phyloP scores from a whole-genome alignment of 306 rosid genomes.

The Albizia julibrissin region DNA sequence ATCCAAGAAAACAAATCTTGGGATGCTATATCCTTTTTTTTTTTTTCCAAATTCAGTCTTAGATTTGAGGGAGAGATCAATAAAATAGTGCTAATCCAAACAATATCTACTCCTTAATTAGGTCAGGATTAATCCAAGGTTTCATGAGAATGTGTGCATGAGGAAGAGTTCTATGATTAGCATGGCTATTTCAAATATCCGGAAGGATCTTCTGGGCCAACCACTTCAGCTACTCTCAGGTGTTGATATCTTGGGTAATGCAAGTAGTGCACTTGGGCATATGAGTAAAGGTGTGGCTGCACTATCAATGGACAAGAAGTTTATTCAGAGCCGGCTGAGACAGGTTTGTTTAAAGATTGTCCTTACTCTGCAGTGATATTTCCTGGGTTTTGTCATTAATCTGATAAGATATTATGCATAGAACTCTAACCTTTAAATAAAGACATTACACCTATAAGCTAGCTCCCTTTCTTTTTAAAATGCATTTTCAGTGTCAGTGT shows the following conservation, averaged over 20 bases:
- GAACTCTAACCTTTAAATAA: not conserved
- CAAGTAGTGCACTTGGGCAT: conserved; percentile 99
- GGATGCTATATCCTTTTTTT: conserved; percentile 8
- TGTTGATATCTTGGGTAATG: conserved; percentile 97
- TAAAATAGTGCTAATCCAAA: conserved; percentile 20
- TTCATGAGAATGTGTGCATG: conserved; percentile 85
- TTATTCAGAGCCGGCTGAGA: conserved; percentile 92
- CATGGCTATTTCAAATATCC: conserved; percentile 83
- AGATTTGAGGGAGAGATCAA: conserved; percentile 6
- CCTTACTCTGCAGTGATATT: conserved; percentile 9
- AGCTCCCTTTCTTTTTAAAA: conserved; percentile 9
- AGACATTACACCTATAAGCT: conserved; percentile 5
- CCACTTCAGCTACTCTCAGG: conserved; percentile 97
- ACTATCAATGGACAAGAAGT: conserved; percentile 95
- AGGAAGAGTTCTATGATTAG: conserved; percentile 93
- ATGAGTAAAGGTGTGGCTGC: conserved; percentile 99
- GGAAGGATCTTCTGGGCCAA: conserved; percentile 92
- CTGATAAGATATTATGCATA: conserved; percentile 2
- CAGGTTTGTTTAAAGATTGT: conserved; percentile 64
- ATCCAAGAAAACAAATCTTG: not conserved
- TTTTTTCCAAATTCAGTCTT: not conserved
- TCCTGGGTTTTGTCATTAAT: conserved; percentile 20
- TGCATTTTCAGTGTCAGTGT: not conserved
- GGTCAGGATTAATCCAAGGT: conserved; percentile 89
- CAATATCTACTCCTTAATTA: conserved; percentile 41